Evolutionary conservation across 768 basidiomycete genomes (phyloP), one percentile per base, ranked within the genome.

Genomic region (Lepiota venenata): DNA sequence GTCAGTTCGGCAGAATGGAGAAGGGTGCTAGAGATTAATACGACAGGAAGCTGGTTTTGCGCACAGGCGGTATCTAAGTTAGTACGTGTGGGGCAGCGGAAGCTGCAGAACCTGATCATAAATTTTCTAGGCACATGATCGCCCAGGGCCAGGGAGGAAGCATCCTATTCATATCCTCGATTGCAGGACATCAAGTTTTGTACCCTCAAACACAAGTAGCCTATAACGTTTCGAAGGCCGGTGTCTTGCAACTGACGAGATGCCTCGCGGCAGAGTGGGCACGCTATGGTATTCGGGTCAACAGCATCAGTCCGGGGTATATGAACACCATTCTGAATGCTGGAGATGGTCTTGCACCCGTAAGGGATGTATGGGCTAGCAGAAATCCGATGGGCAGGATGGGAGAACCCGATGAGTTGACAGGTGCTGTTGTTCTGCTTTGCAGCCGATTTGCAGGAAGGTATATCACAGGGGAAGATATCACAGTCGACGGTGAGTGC

Each of bases 11-110:
- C 66, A 18, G 66, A 71, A 35, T 79, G 73, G 74, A 65, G 61
- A 52, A 61, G 65, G 22, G 67, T 74, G 5, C 49, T 76, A 21
- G 74, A 77, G 42, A 62, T 74, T 39, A 79, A 76, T 50, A 69
- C 70, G 15, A 79, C 72, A 4, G 78, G 76, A 16, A 74, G 73
- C 43, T 77, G 72, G 73, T 55, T 76, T 46, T 77, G 75, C 51
- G 74, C 75, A 8, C 70, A 75, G 52, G 67, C 73, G 0, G 73
- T 70, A 27, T 71, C 68, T 47, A 73, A 65, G 77, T 72, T 45
- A 47, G 61, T 50, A 32, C 37, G 42, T 39, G 12, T 14, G 21
- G 8, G 20, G 18, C 21, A 2, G 10, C 20, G 21, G 27, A 18
- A n/a, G n/a, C 22, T 25, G 2, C 16, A 18, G 18, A 10, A 22